These are phyloP conservation scores for Phytophthora sp. DNA, from an alignment of 352 stramenopile species.

Conservation along the genomic window DNA sequence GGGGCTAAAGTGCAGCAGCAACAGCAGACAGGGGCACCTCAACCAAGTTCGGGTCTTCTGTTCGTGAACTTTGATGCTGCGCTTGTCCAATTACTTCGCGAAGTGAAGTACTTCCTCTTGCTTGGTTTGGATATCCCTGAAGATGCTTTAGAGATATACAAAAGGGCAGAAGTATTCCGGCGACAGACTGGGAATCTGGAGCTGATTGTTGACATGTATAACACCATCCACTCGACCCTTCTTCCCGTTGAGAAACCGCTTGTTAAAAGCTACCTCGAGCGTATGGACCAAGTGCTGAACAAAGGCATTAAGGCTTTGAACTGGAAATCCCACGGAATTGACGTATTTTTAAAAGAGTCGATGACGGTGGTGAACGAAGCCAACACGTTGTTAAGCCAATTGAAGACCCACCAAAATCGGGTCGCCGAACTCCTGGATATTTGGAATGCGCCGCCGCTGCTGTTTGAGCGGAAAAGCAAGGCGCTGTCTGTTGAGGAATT, in stretches of 20 bases:
- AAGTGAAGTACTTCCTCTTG: conserved; percentile 95
- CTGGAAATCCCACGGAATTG: conserved; percentile 94
- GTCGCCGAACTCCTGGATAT: conserved; percentile 79
- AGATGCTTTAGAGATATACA: conserved; percentile 92
- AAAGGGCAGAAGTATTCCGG: conserved; percentile 91
- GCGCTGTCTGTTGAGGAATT: conserved; percentile 84
- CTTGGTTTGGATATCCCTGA: conserved; percentile 90
- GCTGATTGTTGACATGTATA: conserved; percentile 94
- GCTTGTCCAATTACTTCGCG: conserved; percentile 89
- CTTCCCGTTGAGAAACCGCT: conserved; percentile 91
- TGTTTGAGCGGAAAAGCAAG: conserved; percentile 92
- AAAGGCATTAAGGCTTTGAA: conserved; percentile 92
- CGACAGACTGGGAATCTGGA: conserved; percentile 92
- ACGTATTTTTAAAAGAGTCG: conserved; percentile 91
- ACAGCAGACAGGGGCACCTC: conserved; percentile 11
- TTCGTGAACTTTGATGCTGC: conserved; percentile 93
- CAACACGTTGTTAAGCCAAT: conserved; percentile 80
- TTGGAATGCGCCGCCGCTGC: conserved; percentile 73
- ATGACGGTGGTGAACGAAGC: conserved; percentile 91
- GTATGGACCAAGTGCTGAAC: conserved; percentile 89
- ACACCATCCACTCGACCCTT: conserved; percentile 87
- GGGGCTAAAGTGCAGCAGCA: conserved; percentile 11
- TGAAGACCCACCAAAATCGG: conserved; percentile 88
- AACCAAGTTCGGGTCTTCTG: conserved; percentile 37
- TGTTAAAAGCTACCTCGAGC: conserved; percentile 87